Conservation (phyloP, 1,284 basidiomycete species). For the Laetiporus sulphureus region DNA sequence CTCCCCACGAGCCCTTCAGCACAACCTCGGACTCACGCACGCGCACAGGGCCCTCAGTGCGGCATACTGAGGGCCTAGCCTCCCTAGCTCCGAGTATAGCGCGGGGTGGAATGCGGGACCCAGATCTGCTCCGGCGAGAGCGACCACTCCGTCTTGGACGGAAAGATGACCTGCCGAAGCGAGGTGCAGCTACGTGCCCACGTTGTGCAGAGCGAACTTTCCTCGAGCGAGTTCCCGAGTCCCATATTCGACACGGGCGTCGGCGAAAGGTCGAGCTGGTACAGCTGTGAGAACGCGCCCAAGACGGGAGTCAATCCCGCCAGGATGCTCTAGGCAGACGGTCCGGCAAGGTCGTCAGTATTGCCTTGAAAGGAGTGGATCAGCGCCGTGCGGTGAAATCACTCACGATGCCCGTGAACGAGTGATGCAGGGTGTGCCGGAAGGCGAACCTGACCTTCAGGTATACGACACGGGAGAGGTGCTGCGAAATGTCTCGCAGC, state of each 20-base stretch:
- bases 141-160: slow-evolving; percentile 37
- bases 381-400: slow-evolving; percentile 2
- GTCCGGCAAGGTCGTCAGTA: neutral
- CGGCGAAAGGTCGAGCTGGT: slow-evolving; percentile 47
- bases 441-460: slow-evolving; percentile 54
- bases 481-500: slow-evolving; percentile 46
- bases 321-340: slow-evolving; percentile 27
- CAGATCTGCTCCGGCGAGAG: slow-evolving; percentile 20
- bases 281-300: slow-evolving; percentile 28
- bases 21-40: too few relatives aligned
- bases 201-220: slow-evolving; percentile 42
- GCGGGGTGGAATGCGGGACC: slow-evolving; percentile 21
- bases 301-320: slow-evolving; percentile 33
- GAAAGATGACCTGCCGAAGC: slow-evolving; percentile 48
- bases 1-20: neutral
- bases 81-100: slow-evolving; percentile 6
- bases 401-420: slow-evolving; percentile 61
- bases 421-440: slow-evolving; percentile 56
- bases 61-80: neutral
- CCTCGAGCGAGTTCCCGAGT: slow-evolving; percentile 38
- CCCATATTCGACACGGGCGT: slow-evolving; percentile 36
- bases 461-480: slow-evolving; percentile 41
- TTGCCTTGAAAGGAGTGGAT: too few relatives aligned
- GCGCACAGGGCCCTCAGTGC: neutral
- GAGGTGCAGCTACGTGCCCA: slow-evolving; percentile 50